Conservation (phyloP, 1,139 yeast species). For the Lodderomyces jiufengensis region DNA sequence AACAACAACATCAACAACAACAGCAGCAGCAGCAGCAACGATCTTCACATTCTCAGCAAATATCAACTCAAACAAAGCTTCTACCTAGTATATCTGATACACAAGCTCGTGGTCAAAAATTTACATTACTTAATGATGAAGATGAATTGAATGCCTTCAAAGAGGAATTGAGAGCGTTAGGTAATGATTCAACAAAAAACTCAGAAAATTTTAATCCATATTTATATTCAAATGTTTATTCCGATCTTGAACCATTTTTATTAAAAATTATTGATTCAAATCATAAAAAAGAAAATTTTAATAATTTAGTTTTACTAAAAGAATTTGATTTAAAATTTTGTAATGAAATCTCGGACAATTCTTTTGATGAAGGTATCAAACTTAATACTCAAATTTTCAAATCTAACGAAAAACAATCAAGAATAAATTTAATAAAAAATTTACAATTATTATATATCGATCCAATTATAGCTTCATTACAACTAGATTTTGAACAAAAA, state of each 20-base stretch:
- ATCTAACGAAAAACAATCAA: slow-evolving; percentile 32
- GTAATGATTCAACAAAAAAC: not conserved
- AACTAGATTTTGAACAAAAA: slow-evolving; percentile 30
- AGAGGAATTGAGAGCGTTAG: slow-evolving; percentile 10
- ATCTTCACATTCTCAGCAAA: slow-evolving; percentile 2
- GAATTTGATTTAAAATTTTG: slow-evolving; percentile 35
- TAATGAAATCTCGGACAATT: slow-evolving; percentile 21
- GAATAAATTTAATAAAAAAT: slow-evolving; percentile 34
- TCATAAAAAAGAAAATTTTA: slow-evolving; percentile 21
- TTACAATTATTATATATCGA: slow-evolving; percentile 37
- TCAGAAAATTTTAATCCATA: slow-evolving; percentile 12
- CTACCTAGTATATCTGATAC: not conserved
- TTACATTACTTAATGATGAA: not conserved
- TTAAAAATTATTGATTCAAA: slow-evolving; percentile 22
- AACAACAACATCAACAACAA: slow-evolving; percentile 1
- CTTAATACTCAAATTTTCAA: slow-evolving; percentile 9
- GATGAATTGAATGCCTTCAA: not conserved
- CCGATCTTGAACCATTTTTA: slow-evolving; percentile 36
- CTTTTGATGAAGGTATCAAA: slow-evolving; percentile 8
- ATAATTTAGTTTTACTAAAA: slow-evolving; percentile 33
- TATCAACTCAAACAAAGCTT: slow-evolving; percentile 2
- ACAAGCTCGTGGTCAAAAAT: too few species aligned
- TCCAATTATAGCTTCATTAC: slow-evolving; percentile 37
- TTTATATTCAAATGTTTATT: slow-evolving; percentile 27
- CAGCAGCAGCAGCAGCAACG: slow-evolving; percentile 9